Conservation (phyloP, 495 filamentous ascomycete species). For the Echria macrotheca region DNA sequence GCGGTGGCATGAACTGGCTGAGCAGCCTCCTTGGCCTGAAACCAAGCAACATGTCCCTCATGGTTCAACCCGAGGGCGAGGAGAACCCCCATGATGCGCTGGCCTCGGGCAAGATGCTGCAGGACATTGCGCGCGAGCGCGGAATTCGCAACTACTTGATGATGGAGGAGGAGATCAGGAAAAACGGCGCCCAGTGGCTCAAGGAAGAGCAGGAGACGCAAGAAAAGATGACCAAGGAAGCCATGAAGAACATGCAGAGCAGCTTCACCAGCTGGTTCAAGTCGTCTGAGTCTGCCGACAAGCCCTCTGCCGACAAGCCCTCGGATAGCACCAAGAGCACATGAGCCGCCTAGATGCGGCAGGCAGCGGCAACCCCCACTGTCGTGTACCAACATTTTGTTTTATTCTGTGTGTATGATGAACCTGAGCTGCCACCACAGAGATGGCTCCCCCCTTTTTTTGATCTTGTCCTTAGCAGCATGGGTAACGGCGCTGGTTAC, state of each 20-base stretch:
- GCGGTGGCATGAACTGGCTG: slow-evolving; percentile 54
- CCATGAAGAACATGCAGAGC: slow-evolving; percentile 72
- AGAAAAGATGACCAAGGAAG: slow-evolving; percentile 64
- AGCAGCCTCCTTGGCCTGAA: slow-evolving; percentile 70
- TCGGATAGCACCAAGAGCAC: slow-evolving; percentile 12
- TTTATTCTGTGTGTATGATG: background rate
- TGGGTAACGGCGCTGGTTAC: background rate
- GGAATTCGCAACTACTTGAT: slow-evolving; percentile 84
- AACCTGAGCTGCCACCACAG: background rate
- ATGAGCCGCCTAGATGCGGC: background rate
- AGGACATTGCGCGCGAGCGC: slow-evolving; percentile 84
- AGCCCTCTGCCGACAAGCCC: background rate
- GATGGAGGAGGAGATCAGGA: slow-evolving; percentile 80
- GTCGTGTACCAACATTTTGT: slow-evolving; percentile 12
- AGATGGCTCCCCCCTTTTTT: background rate
- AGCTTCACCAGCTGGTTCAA: slow-evolving; percentile 47
- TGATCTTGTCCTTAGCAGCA: background rate
- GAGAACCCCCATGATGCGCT: slow-evolving; percentile 64
- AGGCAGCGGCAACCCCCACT: too few relatives aligned
- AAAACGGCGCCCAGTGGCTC: slow-evolving; percentile 91
- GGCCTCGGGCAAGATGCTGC: slow-evolving; percentile 88
- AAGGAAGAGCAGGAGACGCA: slow-evolving; percentile 75
- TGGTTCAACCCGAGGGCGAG: slow-evolving; percentile 59
- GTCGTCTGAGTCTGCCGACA: slow-evolving; percentile 12
- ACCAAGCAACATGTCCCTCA: slow-evolving; percentile 48